Evolutionary conservation across 441 rosid species (phyloP).

Genomic region (Euphorbia schlechtendalii): DNA sequence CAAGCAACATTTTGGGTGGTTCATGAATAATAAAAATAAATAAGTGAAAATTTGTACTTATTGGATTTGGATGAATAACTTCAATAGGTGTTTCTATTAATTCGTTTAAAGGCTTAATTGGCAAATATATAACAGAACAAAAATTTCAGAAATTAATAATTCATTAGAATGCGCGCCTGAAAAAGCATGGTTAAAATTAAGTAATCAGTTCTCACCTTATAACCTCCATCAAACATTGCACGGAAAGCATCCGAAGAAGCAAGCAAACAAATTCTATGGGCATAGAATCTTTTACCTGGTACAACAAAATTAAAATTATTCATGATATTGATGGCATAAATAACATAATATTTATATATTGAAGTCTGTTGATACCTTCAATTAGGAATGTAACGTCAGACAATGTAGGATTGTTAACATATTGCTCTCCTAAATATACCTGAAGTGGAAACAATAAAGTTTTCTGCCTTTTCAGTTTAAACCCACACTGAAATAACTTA

Average conservation of each 20-base stretch:
- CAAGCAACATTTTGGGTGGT: neutral
- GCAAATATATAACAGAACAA: neutral
- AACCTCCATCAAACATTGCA: slow-evolving; percentile 99
- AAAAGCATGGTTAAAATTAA: neutral
- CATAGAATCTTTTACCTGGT: slow-evolving; percentile 80
- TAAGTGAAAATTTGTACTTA: neutral
- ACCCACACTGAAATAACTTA: neutral
- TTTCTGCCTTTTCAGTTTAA: neutral
- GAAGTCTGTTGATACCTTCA: slow-evolving; percentile 50
- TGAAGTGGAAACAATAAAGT: slow-evolving; percentile 21
- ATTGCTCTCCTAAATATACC: slow-evolving; percentile 96
- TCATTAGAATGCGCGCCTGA: neutral
- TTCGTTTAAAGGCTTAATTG: neutral
- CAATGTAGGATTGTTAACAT: slow-evolving; percentile 77
- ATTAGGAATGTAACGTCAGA: slow-evolving; percentile 92
- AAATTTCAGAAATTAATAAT: neutral
- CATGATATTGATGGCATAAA: slow-evolving; percentile 10
- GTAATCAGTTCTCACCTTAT: slow-evolving; percentile 50
- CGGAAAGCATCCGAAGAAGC: slow-evolving; percentile 98
- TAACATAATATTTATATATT: neutral
- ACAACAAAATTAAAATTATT: slow-evolving; percentile 16
- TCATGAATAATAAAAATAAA: neutral
- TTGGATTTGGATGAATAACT: neutral
- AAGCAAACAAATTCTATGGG: slow-evolving; percentile 92
- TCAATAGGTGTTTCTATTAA: neutral